These are phyloP conservation scores for Priceomyces haplophilus DNA, from an alignment of 805 yeast species.

Conservation along the genomic window DNA sequence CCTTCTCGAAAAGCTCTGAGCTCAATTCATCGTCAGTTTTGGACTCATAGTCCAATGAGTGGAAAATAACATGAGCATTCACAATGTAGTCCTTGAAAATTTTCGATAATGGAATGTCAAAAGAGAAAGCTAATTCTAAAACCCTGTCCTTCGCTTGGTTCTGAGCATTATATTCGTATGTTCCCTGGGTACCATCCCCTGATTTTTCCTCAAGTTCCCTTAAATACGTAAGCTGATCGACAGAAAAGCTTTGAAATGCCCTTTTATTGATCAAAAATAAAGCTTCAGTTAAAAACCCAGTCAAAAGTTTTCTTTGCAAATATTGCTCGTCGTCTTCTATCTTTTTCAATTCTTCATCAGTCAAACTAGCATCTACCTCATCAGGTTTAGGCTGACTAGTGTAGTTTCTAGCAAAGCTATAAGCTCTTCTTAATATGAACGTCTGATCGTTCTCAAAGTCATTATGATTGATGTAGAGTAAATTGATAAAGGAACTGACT, in stretches of 20 bases:
- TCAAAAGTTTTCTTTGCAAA: conserved; percentile 63
- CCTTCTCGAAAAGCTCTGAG: conserved; percentile 38
- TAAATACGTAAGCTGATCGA: conserved; percentile 21
- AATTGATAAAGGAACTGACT: conserved; percentile 54
- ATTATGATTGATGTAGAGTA: conserved; percentile 39
- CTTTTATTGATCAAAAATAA: conserved; percentile 33
- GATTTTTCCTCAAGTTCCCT: conserved; percentile 12
- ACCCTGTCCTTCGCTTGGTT: conserved; percentile 24
- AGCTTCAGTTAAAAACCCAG: conserved; percentile 56
- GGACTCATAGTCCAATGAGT: conserved; percentile 18
- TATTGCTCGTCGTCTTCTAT: conserved; percentile 54
- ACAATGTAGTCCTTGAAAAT: conserved; percentile 35
- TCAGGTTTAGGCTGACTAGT: conserved; percentile 37
- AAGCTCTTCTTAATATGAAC: conserved; percentile 56
- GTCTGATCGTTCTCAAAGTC: conserved; percentile 20
- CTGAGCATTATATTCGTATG: conserved; percentile 4
- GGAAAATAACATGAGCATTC: conserved; percentile 43
- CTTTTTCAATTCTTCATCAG: conserved; percentile 37
- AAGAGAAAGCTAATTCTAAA: conserved; percentile 50
- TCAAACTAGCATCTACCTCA: conserved; percentile 35
- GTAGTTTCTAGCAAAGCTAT: conserved; percentile 55
- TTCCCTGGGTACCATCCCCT: background rate
- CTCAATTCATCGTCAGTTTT: conserved; percentile 23
- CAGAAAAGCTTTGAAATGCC: conserved; percentile 19
- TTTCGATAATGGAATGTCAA: conserved; percentile 58